Evolutionary conservation across 2,329 filamentous ascomycete genomes (phyloP), one percentile per base, ranked within the genome.

Genomic region (Ophiostoma quercus): DNA sequence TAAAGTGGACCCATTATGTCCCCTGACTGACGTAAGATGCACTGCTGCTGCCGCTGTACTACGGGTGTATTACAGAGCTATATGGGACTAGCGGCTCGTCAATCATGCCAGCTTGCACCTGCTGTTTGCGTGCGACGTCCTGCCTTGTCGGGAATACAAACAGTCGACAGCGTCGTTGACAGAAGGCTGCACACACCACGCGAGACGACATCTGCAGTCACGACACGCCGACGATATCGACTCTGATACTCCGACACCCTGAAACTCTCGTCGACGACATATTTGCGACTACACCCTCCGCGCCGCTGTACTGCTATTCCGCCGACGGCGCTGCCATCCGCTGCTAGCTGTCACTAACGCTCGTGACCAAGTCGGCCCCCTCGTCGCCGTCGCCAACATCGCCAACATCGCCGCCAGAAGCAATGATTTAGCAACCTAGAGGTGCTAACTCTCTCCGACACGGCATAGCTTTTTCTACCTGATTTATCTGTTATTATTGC

Each of bases 101-200:
- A 51, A 69, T 69, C 62, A 67, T 69, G 70, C 70, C 70, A 71
- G 70, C 70, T 71, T 71, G 70, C 70, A 70, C 69, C 66, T 57
- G 57, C 47, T 65, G 66, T 34, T 29, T 41, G 41, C 41, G 54
- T 54, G 51, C 51, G 37, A 62, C 62, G 60, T 57, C 51, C 51
- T 57, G n/a, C 51, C 43, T 47, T 69, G 63, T 60, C 57, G 57
- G 57, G 25, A 62, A 14, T 62, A 47, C 51, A 51, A 54, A 60
- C 68, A 29, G 4, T 25, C 34, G 41, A n/a, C 34, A 22, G 41
- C 41, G 25, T 51, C 25, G 22, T 51, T 34, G 47, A 66, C 16
- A 63, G n/a, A 32, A 39, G 54, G 32, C 65, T 32, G 63, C 68
- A 67, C 39, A 29, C 51, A 22, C 25, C 6, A 57, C 19, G 16